Evolutionary conservation across 1,284 basidiomycete species (phyloP).

Genomic region (Fistulinella staudtii): DNA sequence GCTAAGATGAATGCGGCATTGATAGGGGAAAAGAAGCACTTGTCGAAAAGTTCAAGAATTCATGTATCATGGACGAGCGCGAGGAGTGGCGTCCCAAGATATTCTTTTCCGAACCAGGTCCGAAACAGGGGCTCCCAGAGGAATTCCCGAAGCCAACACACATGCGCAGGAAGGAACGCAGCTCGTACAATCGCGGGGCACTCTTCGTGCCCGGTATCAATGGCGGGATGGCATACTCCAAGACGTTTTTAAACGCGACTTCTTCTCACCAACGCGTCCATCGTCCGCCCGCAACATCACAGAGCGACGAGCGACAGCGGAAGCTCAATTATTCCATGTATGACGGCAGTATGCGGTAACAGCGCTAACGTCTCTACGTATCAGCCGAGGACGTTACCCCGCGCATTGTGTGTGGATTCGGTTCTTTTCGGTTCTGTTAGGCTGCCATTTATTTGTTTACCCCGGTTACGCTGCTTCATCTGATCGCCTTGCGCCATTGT

Average conservation of each 20-base stretch:
- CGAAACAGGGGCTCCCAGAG: slow-evolving; percentile 68
- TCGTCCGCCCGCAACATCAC: slow-evolving; percentile 15
- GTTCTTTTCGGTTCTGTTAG: slow-evolving; percentile 4
- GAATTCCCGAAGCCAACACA: slow-evolving; percentile 79
- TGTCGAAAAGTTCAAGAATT: slow-evolving; percentile 84
- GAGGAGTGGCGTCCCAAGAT: slow-evolving; percentile 81
- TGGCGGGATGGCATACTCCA: slow-evolving; percentile 24
- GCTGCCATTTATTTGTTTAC: slow-evolving; percentile 5
- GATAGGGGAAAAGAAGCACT: slow-evolving; percentile 79
- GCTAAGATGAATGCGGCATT: slow-evolving; percentile 8
- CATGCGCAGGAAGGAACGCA: slow-evolving; percentile 70
- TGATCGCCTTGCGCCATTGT: slow-evolving; percentile 15
- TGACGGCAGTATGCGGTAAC: slow-evolving; percentile 11
- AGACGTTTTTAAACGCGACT: slow-evolving; percentile 29
- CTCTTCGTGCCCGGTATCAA: slow-evolving; percentile 52
- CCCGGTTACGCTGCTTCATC: slow-evolving; percentile 19
- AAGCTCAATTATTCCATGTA: slow-evolving; percentile 15
- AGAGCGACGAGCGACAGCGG: slow-evolving; percentile 29
- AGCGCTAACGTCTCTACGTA: too few species aligned
- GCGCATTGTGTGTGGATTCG: neutral
- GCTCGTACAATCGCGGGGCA: slow-evolving; percentile 67
- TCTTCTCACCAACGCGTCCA: slow-evolving; percentile 19
- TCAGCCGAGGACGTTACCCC: too few species aligned
- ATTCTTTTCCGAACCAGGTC: slow-evolving; percentile 70
- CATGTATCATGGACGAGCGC: slow-evolving; percentile 78